These are phyloP conservation scores for Diddensiella santjacobensis DNA, from an alignment of 805 yeast species.

Conservation along the genomic window DNA sequence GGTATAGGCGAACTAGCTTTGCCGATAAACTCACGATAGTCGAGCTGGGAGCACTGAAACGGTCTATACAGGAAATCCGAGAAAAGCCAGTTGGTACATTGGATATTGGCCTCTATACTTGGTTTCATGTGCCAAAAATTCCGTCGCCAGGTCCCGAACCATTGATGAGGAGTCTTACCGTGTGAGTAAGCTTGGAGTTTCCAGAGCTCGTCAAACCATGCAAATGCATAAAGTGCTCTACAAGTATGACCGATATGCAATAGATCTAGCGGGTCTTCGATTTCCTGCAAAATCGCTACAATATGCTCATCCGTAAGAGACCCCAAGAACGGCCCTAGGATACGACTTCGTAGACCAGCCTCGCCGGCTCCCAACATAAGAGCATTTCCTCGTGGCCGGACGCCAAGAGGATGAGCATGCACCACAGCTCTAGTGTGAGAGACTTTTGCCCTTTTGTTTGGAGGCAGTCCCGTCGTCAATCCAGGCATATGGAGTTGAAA, in stretches of 20 bases:
- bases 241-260: conserved; percentile 55
- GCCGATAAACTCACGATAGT: conserved; percentile 49
- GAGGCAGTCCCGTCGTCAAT: not conserved
- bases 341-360: conserved; percentile 26
- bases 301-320: conserved; percentile 62
- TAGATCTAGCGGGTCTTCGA: conserved; percentile 49
- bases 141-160: conserved; percentile 83
- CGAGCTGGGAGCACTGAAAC: conserved; percentile 70
- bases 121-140: conserved; percentile 44
- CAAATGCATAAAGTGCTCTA: conserved; percentile 63
- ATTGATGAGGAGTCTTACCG: conserved; percentile 35
- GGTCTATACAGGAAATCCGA: conserved; percentile 82
- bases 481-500: conserved; percentile 2
- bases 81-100: conserved; percentile 41
- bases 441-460: not conserved
- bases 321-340: conserved; percentile 52
- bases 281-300: conserved; percentile 46
- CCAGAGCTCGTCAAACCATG: conserved; percentile 81
- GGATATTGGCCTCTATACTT: conserved; percentile 42
- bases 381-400: conserved; percentile 72
- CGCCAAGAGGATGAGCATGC: conserved; percentile 59
- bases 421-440: not conserved
- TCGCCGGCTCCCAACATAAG: conserved; percentile 33
- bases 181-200: conserved; percentile 48
- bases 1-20: conserved; percentile 40